These are phyloP conservation scores for Amoeboaphelidium protococcarum DNA, from an alignment of 371 early-diverging fungal species.

Conservation along the genomic window DNA sequence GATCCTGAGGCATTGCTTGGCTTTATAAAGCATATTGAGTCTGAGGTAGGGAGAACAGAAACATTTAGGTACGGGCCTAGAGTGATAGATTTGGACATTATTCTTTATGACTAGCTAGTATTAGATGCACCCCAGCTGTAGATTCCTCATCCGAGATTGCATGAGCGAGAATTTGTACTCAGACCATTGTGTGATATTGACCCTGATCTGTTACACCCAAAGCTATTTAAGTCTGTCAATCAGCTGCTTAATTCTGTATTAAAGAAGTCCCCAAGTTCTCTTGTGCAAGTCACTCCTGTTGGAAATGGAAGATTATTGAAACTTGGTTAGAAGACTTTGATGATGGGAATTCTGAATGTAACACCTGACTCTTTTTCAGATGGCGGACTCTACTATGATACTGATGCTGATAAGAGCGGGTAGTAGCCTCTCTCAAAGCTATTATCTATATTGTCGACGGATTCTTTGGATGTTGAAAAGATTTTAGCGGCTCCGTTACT, in stretches of 20 bases:
- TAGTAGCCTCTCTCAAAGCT: too few relatives aligned
- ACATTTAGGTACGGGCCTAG: slow-evolving; percentile 61
- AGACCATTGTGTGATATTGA: slow-evolving; percentile 54
- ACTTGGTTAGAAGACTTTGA: slow-evolving; percentile 21
- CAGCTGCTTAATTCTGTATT: neutral
- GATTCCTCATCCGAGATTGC: slow-evolving; percentile 66
- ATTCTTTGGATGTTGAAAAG: too few relatives aligned
- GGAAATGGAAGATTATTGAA: neutral
- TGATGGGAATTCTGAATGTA: slow-evolving; percentile 91
- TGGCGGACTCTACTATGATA: slow-evolving; percentile 46
- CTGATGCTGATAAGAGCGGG: too few relatives aligned
- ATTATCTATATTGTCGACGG: too few relatives aligned
- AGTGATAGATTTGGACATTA: slow-evolving; percentile 76
- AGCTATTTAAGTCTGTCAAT: neutral
- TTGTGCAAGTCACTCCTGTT: slow-evolving; percentile 5
- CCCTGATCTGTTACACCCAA: slow-evolving; percentile 1
- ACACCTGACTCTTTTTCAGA: slow-evolving; percentile 94
- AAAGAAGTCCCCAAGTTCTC: neutral
- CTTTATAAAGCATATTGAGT: slow-evolving; percentile 56
- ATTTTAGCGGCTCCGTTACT: too few relatives aligned
- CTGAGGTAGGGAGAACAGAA: slow-evolving; percentile 33
- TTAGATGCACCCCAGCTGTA: slow-evolving; percentile 25
- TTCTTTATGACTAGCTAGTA: slow-evolving; percentile 58
- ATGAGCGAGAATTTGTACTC: slow-evolving; percentile 82
- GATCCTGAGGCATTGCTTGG: slow-evolving; percentile 41